Base-by-base conservation (phyloP, 2,329 filamentous ascomycete species). In the Epichloe coenophiala region DNA sequence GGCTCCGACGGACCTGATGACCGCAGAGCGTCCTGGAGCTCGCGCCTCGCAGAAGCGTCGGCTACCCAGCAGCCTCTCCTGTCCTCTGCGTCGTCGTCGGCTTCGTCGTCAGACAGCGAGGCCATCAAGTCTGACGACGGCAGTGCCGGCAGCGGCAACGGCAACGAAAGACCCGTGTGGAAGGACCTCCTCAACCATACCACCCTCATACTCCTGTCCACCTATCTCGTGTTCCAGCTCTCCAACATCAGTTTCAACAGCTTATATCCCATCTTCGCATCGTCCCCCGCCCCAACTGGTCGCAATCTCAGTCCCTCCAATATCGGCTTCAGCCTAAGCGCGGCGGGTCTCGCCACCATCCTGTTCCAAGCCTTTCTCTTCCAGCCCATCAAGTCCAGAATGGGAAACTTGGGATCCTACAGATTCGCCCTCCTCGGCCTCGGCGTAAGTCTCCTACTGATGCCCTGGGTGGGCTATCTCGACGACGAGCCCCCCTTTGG, bases 171-270 rank as follows among this genome's bases (percentile, higher is more conserved):
- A 68, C 50, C 71, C 70, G 51, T 66, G 1, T 74, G 74, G 68
- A 70, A 65, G n/a, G 71, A 76, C 42, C 61, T 95, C 2, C 74
- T 91, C 47, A 95, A 87, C 60, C 77, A 82, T 51, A 89, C 93
- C 53, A 95, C 89, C 0, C 65, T 96, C 12, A 71, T 94, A 3
- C 76, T 98, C 0, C 77, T 98, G 5, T 65, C 80, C 48, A 94
- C 90, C 0, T 97, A 95, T 61, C 78, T 96, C 42, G 84, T 97
- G 47, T 98, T 97, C 63, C 90, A 96, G 61, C 75, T 98, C 5
- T 83, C 86, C 54, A 97, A 97, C 65, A 88, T 96, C 57, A 89
- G 88, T 3, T 98, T 90, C 75, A 96, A 95, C 67, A 91, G 88
- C 17, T 73, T 98, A 0, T 98, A 94, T 60, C 93, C 93, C 1